Evolutionary conservation across 805 yeast species (phyloP).

Genomic region (Metschnikowia santaceciliae): DNA sequence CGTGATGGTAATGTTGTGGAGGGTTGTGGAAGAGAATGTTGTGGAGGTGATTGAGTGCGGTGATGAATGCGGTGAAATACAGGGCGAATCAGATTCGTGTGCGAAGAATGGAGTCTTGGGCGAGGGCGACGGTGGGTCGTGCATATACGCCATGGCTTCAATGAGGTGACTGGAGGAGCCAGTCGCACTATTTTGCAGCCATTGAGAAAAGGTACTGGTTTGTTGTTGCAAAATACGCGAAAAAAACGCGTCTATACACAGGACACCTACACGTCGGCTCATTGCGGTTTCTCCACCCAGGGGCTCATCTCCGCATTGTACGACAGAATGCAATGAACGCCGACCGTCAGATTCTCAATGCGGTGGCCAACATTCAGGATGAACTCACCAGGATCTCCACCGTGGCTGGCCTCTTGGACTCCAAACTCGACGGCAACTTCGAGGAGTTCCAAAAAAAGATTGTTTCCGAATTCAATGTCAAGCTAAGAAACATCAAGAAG

Average conservation of each 20-base stretch:
- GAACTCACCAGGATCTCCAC: slow-evolving; percentile 13
- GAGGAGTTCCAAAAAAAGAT: slow-evolving; percentile 10
- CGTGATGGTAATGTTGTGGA: too few species aligned
- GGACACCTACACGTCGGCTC: not conserved
- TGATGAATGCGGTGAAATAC: not conserved
- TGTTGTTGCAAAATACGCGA: slow-evolving; percentile 6
- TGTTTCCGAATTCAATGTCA: slow-evolving; percentile 15
- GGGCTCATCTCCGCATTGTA: not conserved
- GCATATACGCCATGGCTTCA: not conserved
- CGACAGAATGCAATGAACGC: slow-evolving; percentile 10
- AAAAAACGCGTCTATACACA: not conserved
- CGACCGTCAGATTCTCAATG: slow-evolving; percentile 11
- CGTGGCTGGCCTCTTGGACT: slow-evolving; percentile 7
- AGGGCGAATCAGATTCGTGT: too few species aligned
- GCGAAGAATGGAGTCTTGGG: not conserved
- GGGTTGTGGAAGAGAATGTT: not conserved
- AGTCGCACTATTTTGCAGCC: slow-evolving; percentile 5
- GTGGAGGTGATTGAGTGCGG: not conserved
- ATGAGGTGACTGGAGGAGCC: not conserved
- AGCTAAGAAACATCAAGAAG: slow-evolving; percentile 12
- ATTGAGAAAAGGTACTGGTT: not conserved
- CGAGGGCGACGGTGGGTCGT: not conserved
- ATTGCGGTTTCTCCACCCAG: not conserved
- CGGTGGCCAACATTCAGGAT: slow-evolving; percentile 16
- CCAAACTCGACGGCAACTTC: slow-evolving; percentile 2